phyloP scores from a whole-genome alignment of 2,329 filamentous ascomycete species.

The Botryotinia calthae region DNA sequence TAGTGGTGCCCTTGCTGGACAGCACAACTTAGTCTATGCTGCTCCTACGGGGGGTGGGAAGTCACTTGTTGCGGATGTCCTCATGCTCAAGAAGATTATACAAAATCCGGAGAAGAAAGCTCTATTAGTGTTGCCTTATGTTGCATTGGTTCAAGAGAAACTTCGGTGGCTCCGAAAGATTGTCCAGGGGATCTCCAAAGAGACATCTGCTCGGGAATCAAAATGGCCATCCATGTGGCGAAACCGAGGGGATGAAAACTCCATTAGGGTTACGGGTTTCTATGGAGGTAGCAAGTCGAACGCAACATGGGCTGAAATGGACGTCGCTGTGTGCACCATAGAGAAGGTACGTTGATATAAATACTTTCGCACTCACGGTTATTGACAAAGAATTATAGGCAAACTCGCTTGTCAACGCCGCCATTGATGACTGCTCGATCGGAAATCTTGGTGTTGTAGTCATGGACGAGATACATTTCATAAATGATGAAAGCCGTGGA shows the following conservation, averaged over 20 bases:
- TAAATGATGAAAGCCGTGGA: slow-evolving; percentile 73
- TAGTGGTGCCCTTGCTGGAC: slow-evolving; percentile 61
- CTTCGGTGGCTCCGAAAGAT: slow-evolving; percentile 69
- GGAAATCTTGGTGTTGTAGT: slow-evolving; percentile 65
- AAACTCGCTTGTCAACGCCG: slow-evolving; percentile 69
- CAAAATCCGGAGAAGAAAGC: slow-evolving; percentile 63
- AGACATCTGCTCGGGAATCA: slow-evolving; percentile 20
- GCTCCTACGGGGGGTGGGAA: slow-evolving; percentile 78
- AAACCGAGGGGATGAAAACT: slow-evolving; percentile 54
- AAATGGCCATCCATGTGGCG: slow-evolving; percentile 48
- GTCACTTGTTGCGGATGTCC: slow-evolving; percentile 68
- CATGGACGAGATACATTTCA: slow-evolving; percentile 78
- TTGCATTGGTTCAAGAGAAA: slow-evolving; percentile 78
- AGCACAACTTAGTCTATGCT: slow-evolving; percentile 73
- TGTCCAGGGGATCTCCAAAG: slow-evolving; percentile 55
- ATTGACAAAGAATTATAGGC: slow-evolving; percentile 48
- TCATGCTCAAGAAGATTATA: slow-evolving; percentile 72
- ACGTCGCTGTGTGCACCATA: slow-evolving; percentile 76
- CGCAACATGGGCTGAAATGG: slow-evolving; percentile 69
- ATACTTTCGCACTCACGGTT: not conserved
- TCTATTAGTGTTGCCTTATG: slow-evolving; percentile 71
- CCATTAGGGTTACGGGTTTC: slow-evolving; percentile 66
- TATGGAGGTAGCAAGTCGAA: slow-evolving; percentile 70
- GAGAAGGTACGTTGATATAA: slow-evolving; percentile 57
- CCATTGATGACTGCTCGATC: slow-evolving; percentile 67